A percentile compares a stretch with the other conserved stretches of the same genome.
phyloP scores from a whole-genome alignment of 1,284 basidiomycete species.

The Trametes sp. region DNA sequence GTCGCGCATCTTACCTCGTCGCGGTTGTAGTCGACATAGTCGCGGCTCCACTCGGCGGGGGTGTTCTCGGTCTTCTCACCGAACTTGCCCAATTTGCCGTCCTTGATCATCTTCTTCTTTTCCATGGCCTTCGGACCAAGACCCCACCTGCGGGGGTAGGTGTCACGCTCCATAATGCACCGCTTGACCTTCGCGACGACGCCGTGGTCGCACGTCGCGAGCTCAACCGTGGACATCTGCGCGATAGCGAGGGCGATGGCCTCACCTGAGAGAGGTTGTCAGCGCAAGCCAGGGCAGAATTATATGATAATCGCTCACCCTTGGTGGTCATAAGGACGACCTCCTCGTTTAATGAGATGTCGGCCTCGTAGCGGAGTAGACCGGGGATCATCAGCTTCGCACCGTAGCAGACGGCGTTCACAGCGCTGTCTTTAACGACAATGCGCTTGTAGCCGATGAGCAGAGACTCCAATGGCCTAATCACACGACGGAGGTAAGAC shows the following conservation, averaged over 20 bases:
- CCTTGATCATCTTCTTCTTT: slow-evolving; percentile 98
- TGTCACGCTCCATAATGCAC: slow-evolving; percentile 99
- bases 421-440: slow-evolving; percentile 98
- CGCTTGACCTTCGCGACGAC: slow-evolving; percentile 99
- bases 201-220: slow-evolving; percentile 98
- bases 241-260: slow-evolving; percentile 97
- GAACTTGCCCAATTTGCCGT: slow-evolving; percentile 95
- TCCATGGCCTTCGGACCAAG: slow-evolving; percentile 95
- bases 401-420: slow-evolving; percentile 99
- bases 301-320: slow-evolving; percentile 52
- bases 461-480: slow-evolving; percentile 94
- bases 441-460: slow-evolving; percentile 98
- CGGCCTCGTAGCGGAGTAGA: slow-evolving; percentile 95
- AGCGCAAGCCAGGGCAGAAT: background rate
- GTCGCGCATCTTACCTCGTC: slow-evolving; percentile 47
- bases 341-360: slow-evolving; percentile 96
- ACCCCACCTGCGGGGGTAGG: slow-evolving; percentile 98
- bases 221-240: slow-evolving; percentile 99
- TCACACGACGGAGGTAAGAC: slow-evolving; percentile 94
- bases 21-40: slow-evolving; percentile 92
- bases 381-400: slow-evolving; percentile 99
- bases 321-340: slow-evolving; percentile 99
- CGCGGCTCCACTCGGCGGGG: slow-evolving; percentile 89
- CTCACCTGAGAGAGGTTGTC: slow-evolving; percentile 65
- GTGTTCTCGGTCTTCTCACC: slow-evolving; percentile 94